These are phyloP conservation scores for Beauveria rudraprayagi DNA, from an alignment of 2,329 filamentous ascomycete species.

Conservation along the genomic window DNA sequence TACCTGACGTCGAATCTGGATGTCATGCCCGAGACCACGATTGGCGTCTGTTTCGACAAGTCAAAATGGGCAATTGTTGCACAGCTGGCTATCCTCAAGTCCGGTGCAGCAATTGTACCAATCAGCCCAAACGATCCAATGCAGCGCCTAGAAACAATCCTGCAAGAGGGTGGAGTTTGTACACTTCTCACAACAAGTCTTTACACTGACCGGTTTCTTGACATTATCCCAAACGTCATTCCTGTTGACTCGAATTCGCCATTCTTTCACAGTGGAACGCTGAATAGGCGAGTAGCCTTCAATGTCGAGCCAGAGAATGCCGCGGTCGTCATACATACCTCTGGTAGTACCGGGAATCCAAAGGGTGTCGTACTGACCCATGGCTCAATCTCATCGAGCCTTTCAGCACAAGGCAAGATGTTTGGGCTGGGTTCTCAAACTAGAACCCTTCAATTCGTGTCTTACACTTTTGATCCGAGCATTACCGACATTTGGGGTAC, in stretches of 20 bases:
- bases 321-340: slow-evolving; percentile 9
- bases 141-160: neutral
- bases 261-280: neutral
- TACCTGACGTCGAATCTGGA: neutral
- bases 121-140: neutral
- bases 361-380: slow-evolving; percentile 11
- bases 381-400: neutral
- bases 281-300: neutral
- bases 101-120: slow-evolving; percentile 6
- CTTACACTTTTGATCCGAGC: slow-evolving; percentile 15
- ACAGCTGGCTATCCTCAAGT: slow-evolving; percentile 7
- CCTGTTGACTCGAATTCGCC: neutral
- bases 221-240: neutral
- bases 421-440: slow-evolving; percentile 18
- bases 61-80: slow-evolving; percentile 3
- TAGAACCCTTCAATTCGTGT: slow-evolving; percentile 17
- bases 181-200: neutral
- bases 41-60: slow-evolving; percentile 8
- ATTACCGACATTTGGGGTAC: slow-evolving; percentile 12
- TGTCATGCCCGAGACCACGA: neutral
- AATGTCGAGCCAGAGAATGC: neutral
- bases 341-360: slow-evolving; percentile 11
- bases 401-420: neutral
- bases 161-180: neutral
- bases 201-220: neutral